phyloP scores from a whole-genome alignment of 2,329 filamentous ascomycete species.

The Ophiostoma quercus region DNA sequence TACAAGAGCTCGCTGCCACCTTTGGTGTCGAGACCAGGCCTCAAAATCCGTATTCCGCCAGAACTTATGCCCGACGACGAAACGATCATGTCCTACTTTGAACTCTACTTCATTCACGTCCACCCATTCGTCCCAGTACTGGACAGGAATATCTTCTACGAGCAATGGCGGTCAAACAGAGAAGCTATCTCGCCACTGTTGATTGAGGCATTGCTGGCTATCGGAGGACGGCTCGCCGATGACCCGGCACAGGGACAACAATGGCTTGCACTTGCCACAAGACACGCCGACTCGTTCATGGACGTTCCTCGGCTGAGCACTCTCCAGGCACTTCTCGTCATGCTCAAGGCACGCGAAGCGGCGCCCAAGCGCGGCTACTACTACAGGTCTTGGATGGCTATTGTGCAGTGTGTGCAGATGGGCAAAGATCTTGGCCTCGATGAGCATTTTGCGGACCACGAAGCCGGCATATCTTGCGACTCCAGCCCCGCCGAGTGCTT shows the following conservation, averaged over 20 bases:
- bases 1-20: constrained; percentile 65
- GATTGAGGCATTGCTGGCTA: constrained; percentile 85
- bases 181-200: constrained; percentile 84
- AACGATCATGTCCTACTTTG: constrained; percentile 75
- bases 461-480: constrained; percentile 64
- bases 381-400: constrained; percentile 94
- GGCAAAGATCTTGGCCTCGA: constrained; percentile 84
- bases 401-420: constrained; percentile 89
- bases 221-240: constrained; percentile 75
- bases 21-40: constrained; percentile 61
- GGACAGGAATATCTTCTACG: constrained; percentile 74
- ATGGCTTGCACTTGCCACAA: constrained; percentile 87
- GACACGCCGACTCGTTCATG: constrained; percentile 89
- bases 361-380: constrained; percentile 91
- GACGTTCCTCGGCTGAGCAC: constrained; percentile 87
- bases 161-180: constrained; percentile 80
- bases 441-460: constrained; percentile 77
- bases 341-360: constrained; percentile 88
- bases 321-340: constrained; percentile 78
- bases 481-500: constrained; percentile 69
- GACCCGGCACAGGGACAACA: constrained; percentile 80
- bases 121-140: constrained; percentile 91
- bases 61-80: constrained; percentile 90
- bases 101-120: constrained; percentile 83
- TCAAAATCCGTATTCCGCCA: constrained; percentile 79